These are phyloP conservation scores for Solanum bukasovii DNA, from an alignment of 257 asterid genomes.

Conservation along the genomic window DNA sequence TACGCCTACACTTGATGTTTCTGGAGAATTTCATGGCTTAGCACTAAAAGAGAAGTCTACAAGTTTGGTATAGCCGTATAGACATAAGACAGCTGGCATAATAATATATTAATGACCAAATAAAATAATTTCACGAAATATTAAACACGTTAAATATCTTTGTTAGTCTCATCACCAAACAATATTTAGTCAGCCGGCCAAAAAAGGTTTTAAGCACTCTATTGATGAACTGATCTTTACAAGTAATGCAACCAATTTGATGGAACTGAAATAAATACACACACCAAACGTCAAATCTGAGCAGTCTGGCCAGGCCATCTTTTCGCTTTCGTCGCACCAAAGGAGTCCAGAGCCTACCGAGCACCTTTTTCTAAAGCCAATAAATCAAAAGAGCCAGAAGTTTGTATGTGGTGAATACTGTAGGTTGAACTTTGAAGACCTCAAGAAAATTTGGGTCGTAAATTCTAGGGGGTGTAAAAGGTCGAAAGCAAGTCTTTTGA, in stretches of 20 bases:
- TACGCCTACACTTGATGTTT: neutral
- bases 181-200: neutral
- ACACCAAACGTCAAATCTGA: neutral
- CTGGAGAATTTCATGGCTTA: neutral
- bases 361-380: neutral
- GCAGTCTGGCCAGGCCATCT: neutral
- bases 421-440: neutral
- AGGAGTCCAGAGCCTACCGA: neutral
- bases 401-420: neutral
- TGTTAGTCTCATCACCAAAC: neutral
- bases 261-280: neutral
- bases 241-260: neutral
- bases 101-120: too few relatives aligned
- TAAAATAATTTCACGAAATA: too few relatives aligned
- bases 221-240: neutral
- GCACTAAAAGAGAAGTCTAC: neutral
- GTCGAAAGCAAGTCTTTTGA: too few relatives aligned
- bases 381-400: neutral
- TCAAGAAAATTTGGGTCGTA: too few relatives aligned
- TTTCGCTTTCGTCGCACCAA: neutral
- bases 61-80: neutral
- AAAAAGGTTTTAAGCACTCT: neutral
- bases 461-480: too few relatives aligned
- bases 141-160: neutral
- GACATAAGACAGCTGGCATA: neutral